Evolutionary conservation across 2,329 filamentous ascomycete genomes (phyloP).

Genomic region (Ophiostoma pallidulum): DNA sequence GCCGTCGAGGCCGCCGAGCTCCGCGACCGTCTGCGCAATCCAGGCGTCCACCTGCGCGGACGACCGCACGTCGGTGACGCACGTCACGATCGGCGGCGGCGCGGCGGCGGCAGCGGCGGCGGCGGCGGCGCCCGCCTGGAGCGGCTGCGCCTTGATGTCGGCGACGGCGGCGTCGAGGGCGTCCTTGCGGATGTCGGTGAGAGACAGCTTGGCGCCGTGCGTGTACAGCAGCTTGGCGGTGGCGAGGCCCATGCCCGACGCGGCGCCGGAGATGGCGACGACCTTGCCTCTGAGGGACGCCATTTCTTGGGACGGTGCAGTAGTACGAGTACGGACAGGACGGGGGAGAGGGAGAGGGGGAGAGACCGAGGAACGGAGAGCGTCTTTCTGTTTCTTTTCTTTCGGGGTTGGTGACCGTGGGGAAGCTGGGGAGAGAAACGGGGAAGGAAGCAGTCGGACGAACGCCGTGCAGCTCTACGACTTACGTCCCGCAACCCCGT

Average conservation of each 20-base stretch:
- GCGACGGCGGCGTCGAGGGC: slow-evolving; percentile 21
- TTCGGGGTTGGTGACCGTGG: too few relatives aligned
- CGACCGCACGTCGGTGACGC: slow-evolving; percentile 24
- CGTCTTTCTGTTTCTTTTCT: too few relatives aligned
- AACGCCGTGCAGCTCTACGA: too few relatives aligned
- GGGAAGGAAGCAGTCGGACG: too few relatives aligned
- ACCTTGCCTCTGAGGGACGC: slow-evolving; percentile 25
- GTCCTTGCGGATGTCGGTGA: slow-evolving; percentile 33
- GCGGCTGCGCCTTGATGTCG: not conserved
- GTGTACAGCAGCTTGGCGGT: slow-evolving; percentile 32
- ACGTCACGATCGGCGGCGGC: not conserved
- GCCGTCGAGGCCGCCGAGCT: slow-evolving; percentile 28
- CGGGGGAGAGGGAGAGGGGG: too few relatives aligned
- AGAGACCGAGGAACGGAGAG: too few relatives aligned
- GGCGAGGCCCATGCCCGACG: slow-evolving; percentile 37
- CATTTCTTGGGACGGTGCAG: too few relatives aligned
- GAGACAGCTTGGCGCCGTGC: slow-evolving; percentile 32
- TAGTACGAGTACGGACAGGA: too few relatives aligned
- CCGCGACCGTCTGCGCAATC: slow-evolving; percentile 24
- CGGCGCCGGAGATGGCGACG: slow-evolving; percentile 36
- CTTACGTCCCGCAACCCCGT: too few relatives aligned
- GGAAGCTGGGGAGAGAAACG: too few relatives aligned
- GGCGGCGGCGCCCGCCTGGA: too few relatives aligned
- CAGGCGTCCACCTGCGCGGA: slow-evolving; percentile 25
- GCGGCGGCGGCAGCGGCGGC: not conserved